Evolutionary conservation across 2,329 filamentous ascomycete genomes (phyloP), one percentile per base, ranked within the genome.

Genomic region (Colletotrichum abscissum): DNA sequence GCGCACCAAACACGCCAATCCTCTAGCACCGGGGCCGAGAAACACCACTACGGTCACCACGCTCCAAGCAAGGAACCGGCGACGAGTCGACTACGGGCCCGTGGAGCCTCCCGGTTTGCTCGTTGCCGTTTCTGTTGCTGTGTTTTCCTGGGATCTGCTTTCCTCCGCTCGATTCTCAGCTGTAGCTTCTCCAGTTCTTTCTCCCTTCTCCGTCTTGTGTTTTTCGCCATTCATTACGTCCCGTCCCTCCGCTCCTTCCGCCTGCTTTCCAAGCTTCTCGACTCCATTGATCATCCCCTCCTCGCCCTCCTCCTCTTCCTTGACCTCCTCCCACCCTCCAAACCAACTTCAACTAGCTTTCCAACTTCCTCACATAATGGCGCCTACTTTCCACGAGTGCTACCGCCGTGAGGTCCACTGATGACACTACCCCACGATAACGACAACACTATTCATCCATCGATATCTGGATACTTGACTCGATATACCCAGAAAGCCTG

Each of bases 371-470:
- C 56, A 64, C 55, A 70, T 19, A 35, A 73, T 73, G 70, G 60
- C 67, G 28, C 55, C 58, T 73, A 58, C 67, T 65, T 67, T 56
- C 22, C 67, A 46, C 35, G 58, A 70, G 33, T 63, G 60, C 33
- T 65, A 73, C 67, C 38, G 49, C 60, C 70, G 70, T 26, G 28
- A 73, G 63, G 67, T 73, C 55, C 70, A 73, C 70, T 73, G 67
- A 65, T 24, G 16, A 57, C 24, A 56, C 22, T 55, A 11, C 16
- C 26, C 14, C 26, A 28, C 19, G 42, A 49, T 52, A 33, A 4
- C 8, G 14, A 24, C 33, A n/a, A 9, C 12, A 63, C 19, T 33
- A 54, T 30, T 54, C 42, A 22, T 22, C 12, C 30, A 54, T 49
- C n/a, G 60, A 54, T 54, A 63, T 14, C 46, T 35, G 60, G 28